Evolutionary conservation across 352 stramenopile genomes (phyloP), one percentile per base, ranked within the genome.

Genomic region (Pythium coloratum): DNA sequence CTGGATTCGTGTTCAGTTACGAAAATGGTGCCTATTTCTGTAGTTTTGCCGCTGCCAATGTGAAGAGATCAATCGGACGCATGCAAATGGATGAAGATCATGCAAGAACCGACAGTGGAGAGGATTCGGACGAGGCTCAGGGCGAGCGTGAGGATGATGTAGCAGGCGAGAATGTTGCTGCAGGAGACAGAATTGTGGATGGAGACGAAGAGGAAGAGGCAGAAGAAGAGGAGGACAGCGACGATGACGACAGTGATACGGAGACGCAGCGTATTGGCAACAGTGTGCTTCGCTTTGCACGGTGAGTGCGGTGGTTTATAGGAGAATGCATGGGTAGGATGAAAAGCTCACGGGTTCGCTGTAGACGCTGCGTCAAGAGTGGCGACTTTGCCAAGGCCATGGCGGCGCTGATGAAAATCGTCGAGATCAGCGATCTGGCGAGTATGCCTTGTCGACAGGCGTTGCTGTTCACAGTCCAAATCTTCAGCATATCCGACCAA

Each of bases 351-450:
- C 18, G 42, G 24, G 20, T 26, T n/a, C 47, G 2, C 33, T 6
- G 6, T 20, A 90, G 82, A 24, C 73, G 73, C 24, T 89, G 79
- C 33, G 64, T 91, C 12, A 54, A 63, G 33, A 67, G 40, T 0
- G 82, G 82, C 14, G 76, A 83, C 28, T 79, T 76, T 24, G 42
- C 62, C 20, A 81, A 82, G 59, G 81, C 79, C 24, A 64, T 81
- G 26, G 59, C 70, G 14, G 82, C 77, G 9, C 51, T 89, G 16
- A 71, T 66, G 66, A 85, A 70, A 7, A 76, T 77, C 18, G 62
- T 89, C 14, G 69, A 80, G 28, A 76, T 86, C 12, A 70, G 70
- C 2, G 59, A 78, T 0, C 66, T 81, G 20, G 44, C 54, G 1
- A 75, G 62, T 12, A 7, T 34, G 0, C 67, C 73, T 9, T 87